Percentiles rank a stretch among this genome's conserved stretches.
phyloP scores from a whole-genome alignment of 306 rosid genomes.

The Adenanthera pavonina region DNA sequence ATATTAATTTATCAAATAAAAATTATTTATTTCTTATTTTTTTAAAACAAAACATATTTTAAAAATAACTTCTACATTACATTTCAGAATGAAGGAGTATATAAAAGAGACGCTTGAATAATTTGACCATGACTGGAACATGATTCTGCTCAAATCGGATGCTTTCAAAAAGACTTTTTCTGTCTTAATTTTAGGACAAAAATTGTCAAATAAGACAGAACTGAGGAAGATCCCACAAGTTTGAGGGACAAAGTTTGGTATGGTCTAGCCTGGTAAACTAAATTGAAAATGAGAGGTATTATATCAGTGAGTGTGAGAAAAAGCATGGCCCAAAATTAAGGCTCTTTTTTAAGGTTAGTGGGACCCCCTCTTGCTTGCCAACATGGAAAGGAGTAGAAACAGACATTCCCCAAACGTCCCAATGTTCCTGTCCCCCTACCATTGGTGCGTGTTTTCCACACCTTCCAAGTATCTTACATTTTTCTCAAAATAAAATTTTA shows the following conservation, averaged over 20 bases:
- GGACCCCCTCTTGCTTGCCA: slow-evolving; percentile 9
- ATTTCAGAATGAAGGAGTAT: too few relatives aligned
- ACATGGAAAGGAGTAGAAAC: slow-evolving; percentile 29
- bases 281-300: neutral
- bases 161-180: neutral
- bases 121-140: too few relatives aligned
- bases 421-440: slow-evolving; percentile 35
- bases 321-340: slow-evolving; percentile 5
- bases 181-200: neutral
- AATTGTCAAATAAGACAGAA: neutral
- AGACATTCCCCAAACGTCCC: slow-evolving; percentile 32
- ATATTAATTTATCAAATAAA: too few relatives aligned
- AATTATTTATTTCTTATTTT: too few relatives aligned
- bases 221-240: neutral
- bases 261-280: too few relatives aligned
- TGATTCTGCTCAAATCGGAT: neutral
- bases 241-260: too few relatives aligned
- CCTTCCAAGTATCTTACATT: neutral
- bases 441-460: slow-evolving; percentile 52
- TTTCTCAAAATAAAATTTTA: too few relatives aligned
- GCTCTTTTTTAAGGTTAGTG: neutral
- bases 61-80: too few relatives aligned
- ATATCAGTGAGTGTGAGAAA: neutral
- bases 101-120: too few relatives aligned
- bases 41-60: too few relatives aligned